These are phyloP conservation scores for Aureobasidium sp. DNA, from an alignment of 2,329 filamentous ascomycete genomes.

Conservation along the genomic window DNA sequence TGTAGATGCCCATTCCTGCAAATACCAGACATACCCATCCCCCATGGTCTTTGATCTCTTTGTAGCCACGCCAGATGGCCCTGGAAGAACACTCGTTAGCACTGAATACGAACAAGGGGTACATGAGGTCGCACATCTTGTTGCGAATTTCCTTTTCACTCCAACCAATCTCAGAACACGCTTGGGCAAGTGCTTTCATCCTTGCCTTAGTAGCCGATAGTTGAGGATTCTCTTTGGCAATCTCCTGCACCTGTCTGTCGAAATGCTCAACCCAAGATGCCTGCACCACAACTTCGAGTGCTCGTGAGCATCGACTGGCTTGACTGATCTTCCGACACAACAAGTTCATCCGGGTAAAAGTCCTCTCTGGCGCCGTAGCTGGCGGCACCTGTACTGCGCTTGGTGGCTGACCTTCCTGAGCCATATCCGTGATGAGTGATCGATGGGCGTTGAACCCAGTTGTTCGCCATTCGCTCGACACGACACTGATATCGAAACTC, in stretches of 20 bases:
- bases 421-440: slow-evolving; percentile 19
- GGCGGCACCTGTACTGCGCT: slow-evolving; percentile 11
- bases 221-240: slow-evolving; percentile 32
- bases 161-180: slow-evolving; percentile 48
- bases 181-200: slow-evolving; percentile 45
- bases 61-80: slow-evolving; percentile 50
- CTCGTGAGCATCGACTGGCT: slow-evolving; percentile 46
- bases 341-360: slow-evolving; percentile 36
- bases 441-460: slow-evolving; percentile 19
- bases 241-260: slow-evolving; percentile 41
- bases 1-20: slow-evolving; percentile 50
- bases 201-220: slow-evolving; percentile 41
- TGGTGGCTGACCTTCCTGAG: slow-evolving; percentile 8
- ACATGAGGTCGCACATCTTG: slow-evolving; percentile 24
- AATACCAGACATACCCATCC: slow-evolving; percentile 51
- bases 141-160: slow-evolving; percentile 51
- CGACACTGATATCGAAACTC: slow-evolving; percentile 33
- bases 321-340: slow-evolving; percentile 39
- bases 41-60: slow-evolving; percentile 49
- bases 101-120: background rate
- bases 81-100: background rate
- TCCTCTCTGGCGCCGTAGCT: slow-evolving; percentile 15
- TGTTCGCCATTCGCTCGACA: slow-evolving; percentile 29
- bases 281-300: slow-evolving; percentile 51
- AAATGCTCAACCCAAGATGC: slow-evolving; percentile 50